A percentile compares a stretch with the other conserved stretches of the same genome.
These are phyloP conservation scores for Alternaria gaisen DNA, from an alignment of 2,329 filamentous ascomycete genomes.

Conservation along the genomic window DNA sequence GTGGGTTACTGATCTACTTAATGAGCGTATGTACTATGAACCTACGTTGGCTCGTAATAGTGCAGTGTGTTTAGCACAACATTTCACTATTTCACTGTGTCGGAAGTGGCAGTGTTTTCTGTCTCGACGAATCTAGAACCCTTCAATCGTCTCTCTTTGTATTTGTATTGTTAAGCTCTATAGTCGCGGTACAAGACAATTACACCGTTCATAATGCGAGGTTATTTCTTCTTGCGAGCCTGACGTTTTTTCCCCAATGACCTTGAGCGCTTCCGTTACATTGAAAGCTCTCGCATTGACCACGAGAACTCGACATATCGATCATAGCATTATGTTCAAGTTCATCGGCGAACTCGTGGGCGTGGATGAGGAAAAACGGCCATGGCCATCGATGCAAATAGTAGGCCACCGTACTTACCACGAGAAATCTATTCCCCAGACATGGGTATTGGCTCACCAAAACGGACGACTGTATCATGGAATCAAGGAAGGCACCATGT, in stretches of 20 bases:
- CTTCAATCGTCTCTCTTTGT: neutral
- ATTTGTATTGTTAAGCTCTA: neutral
- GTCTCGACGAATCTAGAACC: neutral
- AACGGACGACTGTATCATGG: neutral
- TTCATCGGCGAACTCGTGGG: neutral
- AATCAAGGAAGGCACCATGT: neutral
- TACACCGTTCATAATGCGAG: neutral
- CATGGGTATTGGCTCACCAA: neutral
- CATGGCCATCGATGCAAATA: neutral
- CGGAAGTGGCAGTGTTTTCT: neutral
- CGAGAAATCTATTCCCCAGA: neutral
- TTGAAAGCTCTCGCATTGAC: accelerated
- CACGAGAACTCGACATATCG: neutral
- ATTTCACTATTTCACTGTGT: neutral
- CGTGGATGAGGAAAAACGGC: neutral
- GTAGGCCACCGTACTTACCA: neutral
- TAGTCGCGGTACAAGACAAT: neutral
- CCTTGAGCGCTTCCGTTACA: neutral
- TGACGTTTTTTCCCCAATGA: neutral
- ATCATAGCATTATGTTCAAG: neutral
- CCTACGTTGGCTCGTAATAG: neutral
- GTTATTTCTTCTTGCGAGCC: neutral
- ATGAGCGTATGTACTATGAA: neutral
- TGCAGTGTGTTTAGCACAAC: neutral
- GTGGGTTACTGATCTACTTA: neutral